These are phyloP conservation scores for Lathyrus oleraceus DNA, from an alignment of 306 rosid species.

Conservation along the genomic window DNA sequence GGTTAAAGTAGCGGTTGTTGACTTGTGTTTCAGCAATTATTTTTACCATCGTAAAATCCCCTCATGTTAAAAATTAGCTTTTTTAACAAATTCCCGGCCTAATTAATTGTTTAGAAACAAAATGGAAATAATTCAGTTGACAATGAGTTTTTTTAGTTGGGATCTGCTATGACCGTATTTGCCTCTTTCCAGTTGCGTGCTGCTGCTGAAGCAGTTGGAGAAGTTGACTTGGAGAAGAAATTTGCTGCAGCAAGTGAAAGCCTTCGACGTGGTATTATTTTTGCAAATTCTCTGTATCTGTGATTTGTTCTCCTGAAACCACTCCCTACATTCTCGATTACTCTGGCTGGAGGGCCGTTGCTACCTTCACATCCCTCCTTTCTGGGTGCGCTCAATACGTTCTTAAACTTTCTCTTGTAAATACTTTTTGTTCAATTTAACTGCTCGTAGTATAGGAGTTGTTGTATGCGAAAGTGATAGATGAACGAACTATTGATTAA, in stretches of 20 bases:
- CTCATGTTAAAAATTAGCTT: neutral
- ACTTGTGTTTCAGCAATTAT: conserved; percentile 4
- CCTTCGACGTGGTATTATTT: conserved; percentile 96
- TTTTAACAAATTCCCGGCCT: neutral
- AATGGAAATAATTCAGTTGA: neutral
- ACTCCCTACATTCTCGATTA: conserved; percentile 3
- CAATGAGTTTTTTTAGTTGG: neutral
- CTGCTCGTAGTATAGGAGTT: conserved; percentile 20
- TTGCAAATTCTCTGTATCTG: conserved; percentile 90
- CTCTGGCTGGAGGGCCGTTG: conserved; percentile 24
- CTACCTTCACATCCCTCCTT: conserved; percentile 15
- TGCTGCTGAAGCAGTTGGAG: conserved; percentile 94
- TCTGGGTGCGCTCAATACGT: conserved; percentile 27
- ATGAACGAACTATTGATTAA: neutral
- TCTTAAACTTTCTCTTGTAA: conserved; percentile 31
- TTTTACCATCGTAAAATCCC: conserved; percentile 14
- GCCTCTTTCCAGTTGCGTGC: conserved; percentile 61
- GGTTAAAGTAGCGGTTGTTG: neutral
- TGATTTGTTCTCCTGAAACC: conserved; percentile 48
- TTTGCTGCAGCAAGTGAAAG: conserved; percentile 88
- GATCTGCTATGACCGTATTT: neutral
- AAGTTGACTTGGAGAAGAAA: conserved; percentile 74
- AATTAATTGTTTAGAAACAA: conserved; percentile 17
- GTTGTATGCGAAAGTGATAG: conserved; percentile 10
- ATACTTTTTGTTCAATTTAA: neutral